Conservation (phyloP, 2,329 filamentous ascomycete genomes). For the Cercospora canescens region DNA sequence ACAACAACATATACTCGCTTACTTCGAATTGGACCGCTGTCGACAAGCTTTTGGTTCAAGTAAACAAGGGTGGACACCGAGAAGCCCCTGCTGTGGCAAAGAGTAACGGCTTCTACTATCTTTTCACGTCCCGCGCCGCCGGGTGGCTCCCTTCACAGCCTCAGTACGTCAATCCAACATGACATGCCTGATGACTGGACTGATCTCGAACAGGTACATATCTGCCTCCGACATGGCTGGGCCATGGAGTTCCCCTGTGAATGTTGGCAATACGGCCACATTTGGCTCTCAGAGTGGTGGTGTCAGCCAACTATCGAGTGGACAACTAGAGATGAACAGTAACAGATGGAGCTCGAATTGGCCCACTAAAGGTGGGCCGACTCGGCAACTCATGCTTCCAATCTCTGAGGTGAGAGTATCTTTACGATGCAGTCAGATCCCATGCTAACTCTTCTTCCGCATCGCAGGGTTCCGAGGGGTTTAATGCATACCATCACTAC, state of each 20-base stretch:
- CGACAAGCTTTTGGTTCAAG: constrained; percentile 16
- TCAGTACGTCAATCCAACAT: neutral
- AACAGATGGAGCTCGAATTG: constrained; percentile 24
- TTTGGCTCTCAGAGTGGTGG: constrained; percentile 24
- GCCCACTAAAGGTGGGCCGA: constrained; percentile 19
- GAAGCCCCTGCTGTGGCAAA: constrained; percentile 26
- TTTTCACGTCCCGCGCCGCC: constrained; percentile 24
- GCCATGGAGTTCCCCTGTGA: constrained; percentile 19
- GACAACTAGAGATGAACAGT: constrained; percentile 17
- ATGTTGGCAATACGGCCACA: constrained; percentile 22
- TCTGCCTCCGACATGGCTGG: constrained; percentile 16
- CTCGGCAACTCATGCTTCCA: constrained; percentile 23
- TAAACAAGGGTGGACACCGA: constrained; percentile 16
- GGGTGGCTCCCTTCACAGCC: constrained; percentile 26
- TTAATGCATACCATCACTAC: constrained; percentile 24
- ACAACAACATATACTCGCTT: constrained; percentile 28
- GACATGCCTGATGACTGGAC: neutral
- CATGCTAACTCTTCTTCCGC: neutral
- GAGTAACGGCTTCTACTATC: constrained; percentile 20
- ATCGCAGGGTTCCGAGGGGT: constrained; percentile 16
- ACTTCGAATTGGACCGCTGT: constrained; percentile 22
- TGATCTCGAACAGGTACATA: constrained; percentile 10
- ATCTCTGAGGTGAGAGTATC: neutral
- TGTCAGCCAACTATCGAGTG: constrained; percentile 14
- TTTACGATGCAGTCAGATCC: neutral